phyloP scores from a whole-genome alignment of 768 basidiomycete genomes.

The Mycena venus region DNA sequence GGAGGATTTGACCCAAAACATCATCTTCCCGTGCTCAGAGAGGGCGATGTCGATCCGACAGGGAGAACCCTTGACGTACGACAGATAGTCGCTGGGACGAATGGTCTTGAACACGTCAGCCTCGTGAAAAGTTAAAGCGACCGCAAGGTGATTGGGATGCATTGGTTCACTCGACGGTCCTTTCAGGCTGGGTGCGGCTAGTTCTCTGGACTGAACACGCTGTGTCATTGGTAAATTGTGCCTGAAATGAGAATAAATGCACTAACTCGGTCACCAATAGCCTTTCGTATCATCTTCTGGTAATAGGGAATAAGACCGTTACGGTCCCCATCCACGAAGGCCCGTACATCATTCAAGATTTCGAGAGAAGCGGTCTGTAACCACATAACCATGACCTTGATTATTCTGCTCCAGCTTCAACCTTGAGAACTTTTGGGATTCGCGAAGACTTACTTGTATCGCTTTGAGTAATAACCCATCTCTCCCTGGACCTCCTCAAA shows the following conservation, averaged over 20 bases:
- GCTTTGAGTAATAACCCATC: not conserved
- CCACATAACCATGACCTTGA: not conserved
- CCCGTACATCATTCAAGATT: not conserved
- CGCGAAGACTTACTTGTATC: not conserved
- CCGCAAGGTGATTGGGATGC: not conserved
- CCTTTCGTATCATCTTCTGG: no score
- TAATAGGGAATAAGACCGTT: not conserved
- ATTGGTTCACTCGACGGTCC: no score
- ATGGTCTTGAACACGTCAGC: not conserved
- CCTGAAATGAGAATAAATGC: no score
- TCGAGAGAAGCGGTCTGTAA: not conserved
- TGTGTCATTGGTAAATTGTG: no score
- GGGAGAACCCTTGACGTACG: not conserved
- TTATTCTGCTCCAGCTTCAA: not conserved
- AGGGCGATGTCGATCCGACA: not conserved
- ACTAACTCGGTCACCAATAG: no score
- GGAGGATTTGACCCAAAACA: not conserved
- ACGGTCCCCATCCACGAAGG: not conserved
- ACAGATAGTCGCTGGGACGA: not conserved
- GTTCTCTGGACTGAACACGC: not conserved
- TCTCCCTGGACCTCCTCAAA: not conserved
- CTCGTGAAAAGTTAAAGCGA: not conserved
- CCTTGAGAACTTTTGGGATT: not conserved
- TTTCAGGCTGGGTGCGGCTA: not conserved
- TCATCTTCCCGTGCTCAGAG: not conserved